A percentile compares a stretch with the other conserved stretches of the same genome.
Evolutionary conservation across 2,329 filamentous ascomycete species (phyloP).

Genomic region (Hypoxylon sp.): DNA sequence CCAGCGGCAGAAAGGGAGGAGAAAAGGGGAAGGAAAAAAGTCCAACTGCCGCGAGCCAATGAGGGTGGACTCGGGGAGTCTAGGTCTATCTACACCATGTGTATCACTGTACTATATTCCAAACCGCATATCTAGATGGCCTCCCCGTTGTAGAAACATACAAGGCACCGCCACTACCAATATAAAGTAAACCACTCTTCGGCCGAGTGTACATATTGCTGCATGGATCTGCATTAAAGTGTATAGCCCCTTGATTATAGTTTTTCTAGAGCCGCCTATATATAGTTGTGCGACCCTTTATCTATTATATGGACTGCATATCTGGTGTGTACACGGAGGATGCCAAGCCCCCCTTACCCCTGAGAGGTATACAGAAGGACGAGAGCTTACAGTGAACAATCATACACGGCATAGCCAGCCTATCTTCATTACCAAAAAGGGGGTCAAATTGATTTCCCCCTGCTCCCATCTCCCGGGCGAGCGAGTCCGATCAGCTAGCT

Average conservation of each 20-base stretch:
- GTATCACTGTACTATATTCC: constrained; percentile 36
- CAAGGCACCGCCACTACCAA: constrained; percentile 27
- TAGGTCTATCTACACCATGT: constrained; percentile 15
- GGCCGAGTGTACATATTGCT: constrained; percentile 30
- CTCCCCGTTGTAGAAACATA: constrained; percentile 26
- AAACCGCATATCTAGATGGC: constrained; percentile 11
- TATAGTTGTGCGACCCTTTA: not conserved
- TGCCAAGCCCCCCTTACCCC: not conserved
- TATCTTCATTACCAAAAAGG: not conserved
- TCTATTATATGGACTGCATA: constrained; percentile 11
- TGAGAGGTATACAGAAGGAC: not conserved
- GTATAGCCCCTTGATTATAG: constrained; percentile 9
- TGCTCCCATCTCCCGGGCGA: too few relatives aligned
- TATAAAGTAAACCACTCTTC: constrained; percentile 20
- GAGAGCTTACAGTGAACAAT: not conserved
- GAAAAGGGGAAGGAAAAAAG: constrained; percentile 4
- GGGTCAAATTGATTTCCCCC: not conserved
- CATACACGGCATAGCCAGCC: not conserved
- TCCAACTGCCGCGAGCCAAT: constrained; percentile 13
- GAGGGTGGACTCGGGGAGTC: constrained; percentile 20
- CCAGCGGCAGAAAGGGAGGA: not conserved
- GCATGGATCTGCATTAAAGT: constrained; percentile 14
- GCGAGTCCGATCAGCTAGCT: too few relatives aligned
- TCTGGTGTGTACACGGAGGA: constrained; percentile 4
- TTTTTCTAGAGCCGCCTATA: constrained; percentile 6